A percentile compares a stretch with the other conserved stretches of the same genome.
Conservation (phyloP, 257 asterid species). For the Oldenlandia corymbosa region DNA sequence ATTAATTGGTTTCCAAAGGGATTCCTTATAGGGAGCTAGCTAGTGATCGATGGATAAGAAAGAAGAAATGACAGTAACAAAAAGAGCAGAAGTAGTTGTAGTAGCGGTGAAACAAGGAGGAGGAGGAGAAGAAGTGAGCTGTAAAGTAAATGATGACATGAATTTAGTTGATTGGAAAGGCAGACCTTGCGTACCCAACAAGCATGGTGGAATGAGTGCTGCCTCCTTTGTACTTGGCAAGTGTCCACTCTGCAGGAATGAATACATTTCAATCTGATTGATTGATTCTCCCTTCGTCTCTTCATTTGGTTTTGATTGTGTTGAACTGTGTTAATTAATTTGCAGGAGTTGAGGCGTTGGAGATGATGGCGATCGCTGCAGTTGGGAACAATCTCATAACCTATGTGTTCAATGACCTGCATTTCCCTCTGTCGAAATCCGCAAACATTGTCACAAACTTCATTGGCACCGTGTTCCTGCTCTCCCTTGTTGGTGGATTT, state of each 20-base stretch:
- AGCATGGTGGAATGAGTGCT: conserved; percentile 76
- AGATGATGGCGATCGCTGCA: conserved; percentile 79
- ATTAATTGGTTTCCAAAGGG: no score
- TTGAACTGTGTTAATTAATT: no score
- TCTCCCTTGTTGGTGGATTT: conserved; percentile 69
- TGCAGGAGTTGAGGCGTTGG: conserved; percentile 64
- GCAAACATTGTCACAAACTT: conserved; percentile 82
- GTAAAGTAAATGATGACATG: conserved; percentile 12
- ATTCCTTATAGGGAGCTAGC: no score
- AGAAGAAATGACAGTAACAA: no score
- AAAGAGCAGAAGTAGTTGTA: no score
- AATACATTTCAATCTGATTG: no score
- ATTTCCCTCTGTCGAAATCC: conserved; percentile 57
- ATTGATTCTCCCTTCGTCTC: neutral
- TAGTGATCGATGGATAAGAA: no score
- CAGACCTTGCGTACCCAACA: conserved; percentile 45
- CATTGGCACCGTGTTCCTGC: conserved; percentile 62
- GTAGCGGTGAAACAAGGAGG: conserved; percentile 14
- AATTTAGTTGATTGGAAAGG: conserved; percentile 68
- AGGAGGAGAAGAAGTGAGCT: conserved; percentile 11
- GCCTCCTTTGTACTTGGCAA: conserved; percentile 69
- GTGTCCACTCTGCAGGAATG: no score
- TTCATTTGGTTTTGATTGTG: neutral
- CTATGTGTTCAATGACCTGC: conserved; percentile 66
- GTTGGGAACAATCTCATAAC: conserved; percentile 76